These are phyloP conservation scores for Cucurbita maxima DNA, from an alignment of 306 rosid species.

Conservation along the genomic window DNA sequence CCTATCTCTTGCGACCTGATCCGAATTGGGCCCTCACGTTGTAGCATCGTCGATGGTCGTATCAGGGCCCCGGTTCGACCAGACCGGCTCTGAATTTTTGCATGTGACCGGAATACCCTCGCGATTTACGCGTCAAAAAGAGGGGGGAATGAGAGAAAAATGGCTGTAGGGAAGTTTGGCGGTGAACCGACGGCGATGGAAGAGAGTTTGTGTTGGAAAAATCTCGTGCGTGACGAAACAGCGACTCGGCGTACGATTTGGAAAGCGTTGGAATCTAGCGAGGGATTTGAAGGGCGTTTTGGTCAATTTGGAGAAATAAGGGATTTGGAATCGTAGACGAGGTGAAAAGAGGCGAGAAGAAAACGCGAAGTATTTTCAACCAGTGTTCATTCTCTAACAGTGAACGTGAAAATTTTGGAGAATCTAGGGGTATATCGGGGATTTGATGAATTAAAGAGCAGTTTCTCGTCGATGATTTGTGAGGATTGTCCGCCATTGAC, in stretches of 20 bases:
- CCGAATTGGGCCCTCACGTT: neutral
- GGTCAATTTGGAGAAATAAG: neutral
- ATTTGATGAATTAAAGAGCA: neutral
- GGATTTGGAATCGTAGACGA: neutral
- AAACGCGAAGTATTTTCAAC: conserved; percentile 3
- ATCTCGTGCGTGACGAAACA: conserved; percentile 4
- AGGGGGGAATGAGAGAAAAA: neutral
- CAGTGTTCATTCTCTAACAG: neutral
- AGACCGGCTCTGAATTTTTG: neutral
- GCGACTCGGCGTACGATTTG: neutral
- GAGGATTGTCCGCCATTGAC: neutral
- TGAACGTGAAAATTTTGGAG: neutral
- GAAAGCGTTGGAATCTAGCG: neutral
- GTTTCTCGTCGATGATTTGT: neutral
- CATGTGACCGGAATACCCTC: neutral
- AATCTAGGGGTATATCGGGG: neutral
- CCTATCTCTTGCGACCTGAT: neutral
- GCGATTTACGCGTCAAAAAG: neutral
- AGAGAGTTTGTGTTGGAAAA: neutral
- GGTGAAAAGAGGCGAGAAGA: conserved; percentile 6
- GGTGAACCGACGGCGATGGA: neutral
- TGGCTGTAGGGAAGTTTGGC: neutral
- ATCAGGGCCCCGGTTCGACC: neutral
- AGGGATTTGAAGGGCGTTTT: conserved; percentile 4
- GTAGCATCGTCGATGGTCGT: neutral